Base-by-base conservation (phyloP, 176 grass and related monocot genomes). In the Musa schizocarpa region DNA sequence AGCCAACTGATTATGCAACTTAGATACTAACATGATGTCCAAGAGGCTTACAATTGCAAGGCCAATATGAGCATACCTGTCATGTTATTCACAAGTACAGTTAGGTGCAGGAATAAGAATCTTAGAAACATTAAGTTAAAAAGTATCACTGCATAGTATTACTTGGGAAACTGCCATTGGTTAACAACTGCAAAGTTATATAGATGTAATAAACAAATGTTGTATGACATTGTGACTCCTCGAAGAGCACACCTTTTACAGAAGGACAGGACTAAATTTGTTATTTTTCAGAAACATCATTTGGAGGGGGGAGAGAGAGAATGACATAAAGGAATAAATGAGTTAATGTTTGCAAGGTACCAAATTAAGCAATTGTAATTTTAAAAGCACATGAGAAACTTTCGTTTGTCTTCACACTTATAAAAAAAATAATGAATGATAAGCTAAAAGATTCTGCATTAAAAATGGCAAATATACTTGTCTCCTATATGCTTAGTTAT, bases 31-130 rank as follows among this genome's bases (percentile, higher is more conserved):
- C 58, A 85, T 48, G 82, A 87, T 89, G 73, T 93, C 90, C 54
- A 85, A 65, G 76, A 93, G 50, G 7, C 54, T 73, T 76, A 82
- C 64, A 82, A 85, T 74, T 50, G 81, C 90, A 76, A 93, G 90
- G 67, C 87, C 90, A 64, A 85, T 51, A 61, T 93, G 90, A 10
- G 90, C 82, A 81, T 87, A 89, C 90, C 90, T 89, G 85, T 23
- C 76, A 76, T 82, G 29, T 82, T 78, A 54, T 54, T 24, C 71
- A 73, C 1, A 22, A 9, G 21, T 13, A 49, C 34, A 48, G 13
- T 16, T 48, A 7, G 48, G 13, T 8, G 8, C 23, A 34, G 0
- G 23, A 34, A 34, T 21, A 21, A 63, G 1, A 61, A n/a, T 43
- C 4, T 43, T 43, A 61, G 3, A n/a, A 81, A 63, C 69, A 71